These are phyloP conservation scores for Salix arbutifolia DNA, from an alignment of 345 rosid species.

Conservation along the genomic window DNA sequence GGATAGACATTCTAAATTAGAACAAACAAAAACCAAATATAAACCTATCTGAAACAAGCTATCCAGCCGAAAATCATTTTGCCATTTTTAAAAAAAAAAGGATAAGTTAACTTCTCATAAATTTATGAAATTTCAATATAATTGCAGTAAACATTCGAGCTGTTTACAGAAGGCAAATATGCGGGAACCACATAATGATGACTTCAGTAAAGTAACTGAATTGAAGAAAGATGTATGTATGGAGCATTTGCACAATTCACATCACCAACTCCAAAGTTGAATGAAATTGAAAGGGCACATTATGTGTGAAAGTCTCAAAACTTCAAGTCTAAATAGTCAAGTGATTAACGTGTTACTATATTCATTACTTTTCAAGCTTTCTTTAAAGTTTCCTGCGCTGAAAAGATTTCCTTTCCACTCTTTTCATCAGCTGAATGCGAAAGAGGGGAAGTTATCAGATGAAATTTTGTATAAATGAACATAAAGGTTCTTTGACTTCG, in stretches of 20 bases:
- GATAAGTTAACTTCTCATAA: background rate
- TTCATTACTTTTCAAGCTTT: background rate
- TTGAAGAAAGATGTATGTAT: background rate
- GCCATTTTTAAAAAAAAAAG: background rate
- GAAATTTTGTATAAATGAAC: background rate
- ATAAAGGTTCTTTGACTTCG: background rate
- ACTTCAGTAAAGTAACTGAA: background rate
- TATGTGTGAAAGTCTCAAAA: background rate
- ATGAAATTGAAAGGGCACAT: background rate
- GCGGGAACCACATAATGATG: background rate
- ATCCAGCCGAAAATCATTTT: background rate
- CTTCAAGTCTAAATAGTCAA: background rate
- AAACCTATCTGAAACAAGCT: background rate
- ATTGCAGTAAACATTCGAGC: no score
- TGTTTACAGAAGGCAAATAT: background rate
- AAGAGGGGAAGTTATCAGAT: background rate
- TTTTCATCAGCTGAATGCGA: background rate
- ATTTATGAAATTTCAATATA: background rate
- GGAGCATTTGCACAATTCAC: background rate
- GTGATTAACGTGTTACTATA: background rate
- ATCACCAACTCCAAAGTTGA: background rate
- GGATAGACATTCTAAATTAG: background rate
- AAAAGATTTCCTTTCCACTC: background rate
- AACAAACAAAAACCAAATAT: background rate
- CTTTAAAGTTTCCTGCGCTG: background rate